Evolutionary conservation across 768 basidiomycete species (phyloP).

Genomic region (Tricholoma matsutake): DNA sequence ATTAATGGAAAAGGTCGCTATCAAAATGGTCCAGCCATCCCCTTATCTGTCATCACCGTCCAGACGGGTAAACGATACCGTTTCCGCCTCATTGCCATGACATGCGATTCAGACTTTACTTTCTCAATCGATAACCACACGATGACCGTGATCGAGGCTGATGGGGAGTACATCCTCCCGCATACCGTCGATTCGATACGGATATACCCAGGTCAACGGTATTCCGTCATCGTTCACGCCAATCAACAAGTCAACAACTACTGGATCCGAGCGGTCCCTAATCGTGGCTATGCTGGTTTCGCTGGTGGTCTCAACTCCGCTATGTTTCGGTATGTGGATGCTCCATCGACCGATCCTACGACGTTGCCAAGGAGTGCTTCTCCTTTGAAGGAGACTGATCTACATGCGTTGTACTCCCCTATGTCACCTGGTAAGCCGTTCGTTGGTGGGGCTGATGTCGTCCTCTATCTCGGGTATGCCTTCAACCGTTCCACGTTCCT

Average conservation of each 20-base stretch:
- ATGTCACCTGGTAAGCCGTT: slow-evolving; percentile 26
- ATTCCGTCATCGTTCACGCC: slow-evolving; percentile 38
- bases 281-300: slow-evolving; percentile 24
- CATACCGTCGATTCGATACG: slow-evolving; percentile 39
- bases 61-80: slow-evolving; percentile 32
- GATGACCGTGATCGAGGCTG: slow-evolving; percentile 52
- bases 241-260: slow-evolving; percentile 49
- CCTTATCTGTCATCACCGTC: slow-evolving; percentile 35
- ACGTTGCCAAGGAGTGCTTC: slow-evolving; percentile 16
- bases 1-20: slow-evolving; percentile 42
- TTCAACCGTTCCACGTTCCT: slow-evolving; percentile 10
- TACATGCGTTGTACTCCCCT: slow-evolving; percentile 33
- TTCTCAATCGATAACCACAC: slow-evolving; percentile 46
- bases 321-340: slow-evolving; percentile 50
- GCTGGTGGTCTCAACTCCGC: slow-evolving; percentile 41
- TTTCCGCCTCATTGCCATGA: slow-evolving; percentile 33
- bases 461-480: slow-evolving; percentile 30
- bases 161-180: slow-evolving; percentile 40
- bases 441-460: slow-evolving; percentile 39
- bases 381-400: slow-evolving; percentile 34
- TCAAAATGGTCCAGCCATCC: slow-evolving; percentile 16
- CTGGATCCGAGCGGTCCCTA: slow-evolving; percentile 39
- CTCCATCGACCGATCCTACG: slow-evolving; percentile 21
- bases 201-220: slow-evolving; percentile 36
- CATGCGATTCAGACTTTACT: slow-evolving; percentile 32